Evolutionary conservation across 306 rosid species (phyloP).

Genomic region (Pterocarpus macrocarpus): DNA sequence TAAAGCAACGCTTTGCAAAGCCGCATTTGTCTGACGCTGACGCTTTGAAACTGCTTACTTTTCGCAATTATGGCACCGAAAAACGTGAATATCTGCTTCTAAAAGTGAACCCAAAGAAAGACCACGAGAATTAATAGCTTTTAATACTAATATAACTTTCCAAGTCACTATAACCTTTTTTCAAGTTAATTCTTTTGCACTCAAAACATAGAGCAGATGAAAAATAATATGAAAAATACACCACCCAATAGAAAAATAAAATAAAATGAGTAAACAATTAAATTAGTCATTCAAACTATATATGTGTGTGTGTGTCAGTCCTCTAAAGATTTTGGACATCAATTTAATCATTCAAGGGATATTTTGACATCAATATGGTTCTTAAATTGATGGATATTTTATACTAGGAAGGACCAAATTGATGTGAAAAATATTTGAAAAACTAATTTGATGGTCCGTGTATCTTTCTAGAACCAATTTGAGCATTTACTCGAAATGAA

Average conservation of each 20-base stretch:
- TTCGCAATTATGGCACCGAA: slow-evolving; percentile 32
- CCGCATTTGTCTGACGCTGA: slow-evolving; percentile 28
- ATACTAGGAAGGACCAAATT: too few species aligned
- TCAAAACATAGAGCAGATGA: neutral
- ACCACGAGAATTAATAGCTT: slow-evolving; percentile 16
- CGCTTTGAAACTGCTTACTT: slow-evolving; percentile 20
- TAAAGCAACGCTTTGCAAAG: neutral
- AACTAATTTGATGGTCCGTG: too few species aligned
- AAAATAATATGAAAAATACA: neutral
- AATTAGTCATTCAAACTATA: neutral
- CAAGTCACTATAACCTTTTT: neutral
- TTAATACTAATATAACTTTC: neutral
- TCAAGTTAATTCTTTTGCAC: neutral
- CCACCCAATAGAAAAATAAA: neutral
- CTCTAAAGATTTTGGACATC: too few species aligned
- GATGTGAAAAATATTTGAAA: too few species aligned
- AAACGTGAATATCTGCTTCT: slow-evolving; percentile 22
- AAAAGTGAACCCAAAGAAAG: slow-evolving; percentile 6
- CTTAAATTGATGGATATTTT: too few species aligned
- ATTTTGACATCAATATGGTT: too few species aligned
- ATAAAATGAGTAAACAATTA: neutral
- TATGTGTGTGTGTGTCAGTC: too few species aligned
- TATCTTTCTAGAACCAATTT: too few species aligned
- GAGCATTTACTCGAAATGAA: neutral
- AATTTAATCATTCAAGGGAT: too few species aligned